Percentiles rank a stretch among this genome's conserved stretches.
These are phyloP conservation scores for Glarea lozoyensis DNA, from an alignment of 495 filamentous ascomycete genomes.

Conservation along the genomic window DNA sequence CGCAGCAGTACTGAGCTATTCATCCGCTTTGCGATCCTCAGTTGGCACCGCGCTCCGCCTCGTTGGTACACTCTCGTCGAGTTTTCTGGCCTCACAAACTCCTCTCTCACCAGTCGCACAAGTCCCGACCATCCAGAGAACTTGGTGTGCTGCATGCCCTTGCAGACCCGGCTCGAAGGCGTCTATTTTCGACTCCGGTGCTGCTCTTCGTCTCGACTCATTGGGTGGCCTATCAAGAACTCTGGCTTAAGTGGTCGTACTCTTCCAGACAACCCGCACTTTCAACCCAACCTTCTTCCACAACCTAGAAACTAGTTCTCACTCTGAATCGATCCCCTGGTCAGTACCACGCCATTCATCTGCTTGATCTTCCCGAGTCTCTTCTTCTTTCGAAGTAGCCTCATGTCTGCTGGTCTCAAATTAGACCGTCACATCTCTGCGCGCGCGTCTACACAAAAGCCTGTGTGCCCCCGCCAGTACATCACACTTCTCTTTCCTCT, in stretches of 20 bases:
- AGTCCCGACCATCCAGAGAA: too few species aligned
- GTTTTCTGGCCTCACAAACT: too few species aligned
- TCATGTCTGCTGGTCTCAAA: constrained; percentile 18
- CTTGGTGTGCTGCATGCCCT: too few species aligned
- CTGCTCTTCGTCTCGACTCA: constrained; percentile 5
- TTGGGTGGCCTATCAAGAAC: constrained; percentile 11
- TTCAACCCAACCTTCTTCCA: constrained; percentile 7
- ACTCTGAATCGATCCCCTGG: constrained; percentile 6
- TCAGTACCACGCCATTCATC: constrained; percentile 8
- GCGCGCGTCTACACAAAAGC: constrained; percentile 46
- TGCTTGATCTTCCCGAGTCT: constrained; percentile 10
- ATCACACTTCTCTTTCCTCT: constrained; percentile 28
- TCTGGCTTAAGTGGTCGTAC: background rate
- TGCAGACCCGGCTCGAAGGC: constrained; percentile 8
- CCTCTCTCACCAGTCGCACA: too few species aligned
- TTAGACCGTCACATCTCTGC: constrained; percentile 12
- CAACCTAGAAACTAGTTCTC: too few species aligned
- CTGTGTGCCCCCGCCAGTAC: constrained; percentile 29
- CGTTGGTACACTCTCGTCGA: too few species aligned
- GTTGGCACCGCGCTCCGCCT: too few species aligned
- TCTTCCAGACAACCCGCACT: too few species aligned
- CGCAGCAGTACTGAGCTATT: too few species aligned
- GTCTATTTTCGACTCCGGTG: constrained; percentile 17
- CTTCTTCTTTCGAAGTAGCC: constrained; percentile 19
- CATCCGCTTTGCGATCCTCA: too few species aligned